These are phyloP conservation scores for Exserohilum turcica DNA, from an alignment of 2,329 filamentous ascomycete species.

Conservation along the genomic window DNA sequence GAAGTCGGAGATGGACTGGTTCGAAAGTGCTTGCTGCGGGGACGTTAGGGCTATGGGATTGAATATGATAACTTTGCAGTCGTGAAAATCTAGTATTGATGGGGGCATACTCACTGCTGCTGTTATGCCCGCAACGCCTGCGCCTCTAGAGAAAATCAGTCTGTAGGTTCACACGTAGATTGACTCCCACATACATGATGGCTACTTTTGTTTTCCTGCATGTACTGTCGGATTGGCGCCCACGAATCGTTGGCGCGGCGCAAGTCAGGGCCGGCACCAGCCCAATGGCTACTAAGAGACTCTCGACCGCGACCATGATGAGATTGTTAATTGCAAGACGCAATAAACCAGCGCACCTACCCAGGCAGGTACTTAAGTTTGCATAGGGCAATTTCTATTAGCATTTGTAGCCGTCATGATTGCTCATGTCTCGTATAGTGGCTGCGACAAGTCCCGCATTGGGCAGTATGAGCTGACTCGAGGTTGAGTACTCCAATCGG, in stretches of 20 bases:
- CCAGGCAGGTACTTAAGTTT: constrained; percentile 5
- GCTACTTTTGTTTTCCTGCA: constrained; percentile 43
- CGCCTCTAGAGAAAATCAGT: constrained; percentile 50
- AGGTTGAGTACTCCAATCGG: neutral
- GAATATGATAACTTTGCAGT: neutral
- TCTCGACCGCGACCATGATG: constrained; percentile 6
- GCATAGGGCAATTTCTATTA: neutral
- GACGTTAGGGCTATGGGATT: constrained; percentile 2
- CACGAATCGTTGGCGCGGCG: constrained; percentile 22
- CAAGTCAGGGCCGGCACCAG: constrained; percentile 9
- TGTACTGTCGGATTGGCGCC: constrained; percentile 26
- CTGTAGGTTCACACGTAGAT: neutral
- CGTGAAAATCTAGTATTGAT: neutral
- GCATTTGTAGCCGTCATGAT: neutral
- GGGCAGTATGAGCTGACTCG: constrained; percentile 3
- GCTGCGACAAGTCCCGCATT: neutral
- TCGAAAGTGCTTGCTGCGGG: constrained; percentile 61
- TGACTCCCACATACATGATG: constrained; percentile 30
- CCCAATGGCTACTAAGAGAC: constrained; percentile 8
- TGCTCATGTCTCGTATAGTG: neutral
- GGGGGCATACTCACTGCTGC: constrained; percentile 55
- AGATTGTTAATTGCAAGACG: too few relatives aligned
- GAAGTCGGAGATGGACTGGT: constrained; percentile 67
- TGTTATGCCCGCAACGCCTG: constrained; percentile 66
- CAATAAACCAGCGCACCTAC: neutral